Evolutionary conservation across 2,329 filamentous ascomycete genomes (phyloP).

Genomic region (Trichoderma endophyticum): DNA sequence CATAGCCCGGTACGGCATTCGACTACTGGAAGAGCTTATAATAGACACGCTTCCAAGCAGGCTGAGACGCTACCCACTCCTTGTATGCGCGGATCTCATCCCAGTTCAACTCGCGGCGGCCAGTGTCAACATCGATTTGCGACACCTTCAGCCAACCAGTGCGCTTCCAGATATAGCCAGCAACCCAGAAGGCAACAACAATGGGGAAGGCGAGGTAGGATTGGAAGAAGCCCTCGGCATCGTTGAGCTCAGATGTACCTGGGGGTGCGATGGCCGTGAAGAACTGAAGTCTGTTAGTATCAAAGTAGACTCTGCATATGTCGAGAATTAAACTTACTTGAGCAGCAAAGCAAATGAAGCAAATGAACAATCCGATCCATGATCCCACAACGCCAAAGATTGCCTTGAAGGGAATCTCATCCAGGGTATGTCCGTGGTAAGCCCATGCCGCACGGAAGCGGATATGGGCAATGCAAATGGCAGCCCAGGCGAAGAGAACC

Average conservation of each 20-base stretch:
- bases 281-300: conserved; percentile 32
- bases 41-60: conserved; percentile 42
- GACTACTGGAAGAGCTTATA: conserved; percentile 31
- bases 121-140: conserved; percentile 65
- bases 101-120: conserved; percentile 63
- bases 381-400: conserved; percentile 60
- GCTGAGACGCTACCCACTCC: conserved; percentile 46
- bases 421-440: conserved; percentile 54
- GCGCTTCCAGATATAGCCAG: conserved; percentile 64
- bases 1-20: neutral
- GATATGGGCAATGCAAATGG: conserved; percentile 63
- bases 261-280: conserved; percentile 47
- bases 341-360: conserved; percentile 50
- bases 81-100: conserved; percentile 56
- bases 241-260: conserved; percentile 29
- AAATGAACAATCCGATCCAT: conserved; percentile 58
- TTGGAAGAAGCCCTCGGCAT: conserved; percentile 52
- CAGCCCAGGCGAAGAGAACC: conserved; percentile 63
- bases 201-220: conserved; percentile 52
- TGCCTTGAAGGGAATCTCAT: conserved; percentile 64
- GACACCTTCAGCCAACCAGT: conserved; percentile 54
- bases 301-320: conserved; percentile 9
- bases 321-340: conserved; percentile 35
- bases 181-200: conserved; percentile 51
- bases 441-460: conserved; percentile 64